These are phyloP conservation scores for Lizonia empirigonia DNA, from an alignment of 2,329 filamentous ascomycete species.

Conservation along the genomic window DNA sequence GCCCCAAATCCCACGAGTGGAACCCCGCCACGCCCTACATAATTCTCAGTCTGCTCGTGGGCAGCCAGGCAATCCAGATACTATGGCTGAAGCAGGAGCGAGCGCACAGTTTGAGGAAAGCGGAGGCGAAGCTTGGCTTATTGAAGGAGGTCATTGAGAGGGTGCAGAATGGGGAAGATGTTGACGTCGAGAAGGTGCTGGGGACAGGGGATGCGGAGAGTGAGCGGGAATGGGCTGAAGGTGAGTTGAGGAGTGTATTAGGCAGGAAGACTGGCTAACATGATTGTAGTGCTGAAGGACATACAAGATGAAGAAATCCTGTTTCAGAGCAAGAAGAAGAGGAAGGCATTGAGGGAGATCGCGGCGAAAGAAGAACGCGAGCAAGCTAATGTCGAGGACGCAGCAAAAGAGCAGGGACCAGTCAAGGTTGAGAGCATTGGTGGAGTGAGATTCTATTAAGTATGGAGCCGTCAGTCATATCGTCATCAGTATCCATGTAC, in stretches of 20 bases:
- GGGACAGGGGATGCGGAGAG: constrained; percentile 76
- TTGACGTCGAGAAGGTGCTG: constrained; percentile 78
- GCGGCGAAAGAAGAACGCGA: constrained; percentile 26
- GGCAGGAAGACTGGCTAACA: constrained; percentile 17
- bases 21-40: constrained; percentile 71
- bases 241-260: constrained; percentile 53
- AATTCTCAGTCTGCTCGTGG: constrained; percentile 74
- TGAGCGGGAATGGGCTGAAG: constrained; percentile 88
- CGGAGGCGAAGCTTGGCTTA: constrained; percentile 77
- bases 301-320: constrained; percentile 67
- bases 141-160: constrained; percentile 72
- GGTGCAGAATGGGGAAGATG: constrained; percentile 42
- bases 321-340: constrained; percentile 53
- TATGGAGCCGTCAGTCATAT: constrained; percentile 8
- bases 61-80: constrained; percentile 94
- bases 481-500: background rate
- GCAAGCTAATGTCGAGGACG: constrained; percentile 3
- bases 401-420: constrained; percentile 4
- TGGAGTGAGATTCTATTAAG: constrained; percentile 42
- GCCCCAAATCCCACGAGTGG: constrained; percentile 44
- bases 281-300: constrained; percentile 63
- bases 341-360: constrained; percentile 32
- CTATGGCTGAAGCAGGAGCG: constrained; percentile 79
- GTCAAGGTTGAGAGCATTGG: constrained; percentile 38
- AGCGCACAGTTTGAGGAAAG: constrained; percentile 71